These are phyloP conservation scores for Aspergillus sp. DNA, from an alignment of 2,329 filamentous ascomycete species.

Conservation along the genomic window DNA sequence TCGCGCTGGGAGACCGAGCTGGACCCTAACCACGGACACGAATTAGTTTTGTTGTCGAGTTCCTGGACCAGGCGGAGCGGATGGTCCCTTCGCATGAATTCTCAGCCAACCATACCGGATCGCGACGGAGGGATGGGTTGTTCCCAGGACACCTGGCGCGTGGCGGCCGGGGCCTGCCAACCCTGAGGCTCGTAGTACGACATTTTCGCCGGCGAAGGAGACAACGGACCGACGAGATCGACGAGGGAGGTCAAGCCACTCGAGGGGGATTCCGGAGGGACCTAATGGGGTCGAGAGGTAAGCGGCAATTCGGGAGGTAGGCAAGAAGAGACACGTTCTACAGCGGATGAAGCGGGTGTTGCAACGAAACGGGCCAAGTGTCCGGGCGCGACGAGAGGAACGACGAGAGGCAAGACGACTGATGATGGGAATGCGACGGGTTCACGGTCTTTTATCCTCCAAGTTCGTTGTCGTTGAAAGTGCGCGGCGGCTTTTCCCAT, in stretches of 20 bases:
- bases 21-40: constrained; percentile 54
- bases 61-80: constrained; percentile 2
- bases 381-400: not conserved
- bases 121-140: constrained; percentile 70
- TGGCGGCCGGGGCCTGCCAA: constrained; percentile 56
- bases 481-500: not conserved
- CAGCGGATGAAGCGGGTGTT: not conserved
- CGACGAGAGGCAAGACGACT: not conserved
- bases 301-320: constrained; percentile 14
- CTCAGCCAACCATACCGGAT: constrained; percentile 56
- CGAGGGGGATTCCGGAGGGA: constrained; percentile 22
- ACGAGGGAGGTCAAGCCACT: constrained; percentile 24
- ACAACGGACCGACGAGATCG: constrained; percentile 16
- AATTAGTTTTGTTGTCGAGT: constrained; percentile 19
- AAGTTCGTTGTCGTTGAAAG: not conserved
- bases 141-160: constrained; percentile 69
- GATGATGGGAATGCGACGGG: not conserved
- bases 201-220: constrained; percentile 46
- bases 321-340: not conserved
- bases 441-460: not conserved
- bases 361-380: not conserved
- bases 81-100: constrained; percentile 3
- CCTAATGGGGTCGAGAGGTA: constrained; percentile 20
- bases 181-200: constrained; percentile 68
- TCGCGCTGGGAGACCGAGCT: constrained; percentile 73